Evolutionary conservation across 164 flowering plant genomes (phyloP), one percentile per base, ranked within the genome.

Genomic region (Aristolochia californica): DNA sequence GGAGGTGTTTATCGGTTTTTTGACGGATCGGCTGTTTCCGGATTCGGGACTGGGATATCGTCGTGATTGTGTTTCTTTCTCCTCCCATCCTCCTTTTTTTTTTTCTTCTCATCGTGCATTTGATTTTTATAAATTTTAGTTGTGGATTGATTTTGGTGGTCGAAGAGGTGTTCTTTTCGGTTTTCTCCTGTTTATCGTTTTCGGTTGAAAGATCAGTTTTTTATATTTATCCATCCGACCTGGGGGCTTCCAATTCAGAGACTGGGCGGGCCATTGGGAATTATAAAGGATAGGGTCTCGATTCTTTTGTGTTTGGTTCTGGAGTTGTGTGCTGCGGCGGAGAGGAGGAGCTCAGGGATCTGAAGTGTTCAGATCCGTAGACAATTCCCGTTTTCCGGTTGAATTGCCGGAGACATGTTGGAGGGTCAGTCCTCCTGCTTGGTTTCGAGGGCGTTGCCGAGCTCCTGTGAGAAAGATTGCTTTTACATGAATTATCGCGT

Each of bases 391-490:
- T 34, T 50, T 66, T 38, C 34, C 44, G 60, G 61, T 57, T 30
- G 59, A 53, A 48, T 61, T 48, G 65, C 51, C 12, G 45, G 63
- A 59, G 58, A 58, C 28, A 70, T 73, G 74, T 64, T 73, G 66
- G 76, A 73, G 48, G 70, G 63, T 45, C 68, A 52, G 44, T 25
- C 28, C 26, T 66, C 76, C 48, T 73, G 63, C 57, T 34, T 66
- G 63, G 60, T 73, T 50, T 70, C 76, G 45, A 66, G 71, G 68
- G 60, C 66, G 18, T 64, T 70, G 53, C 64, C 61, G 58, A 63
- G 66, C 60, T 69, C 76, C 40, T 70, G 73, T 48, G 71, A 69
- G 59, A 68, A 72, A 60, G 63, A 66, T 59, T 68, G 76, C 70
- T 62, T 52, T 27, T 72, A 50, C 65, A 69, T 66, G 70, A 66